phyloP scores from a whole-genome alignment of 176 grass and related monocot species.

The sorghum (Sorghum bicolor) region Sorghum_bicolor_NCBIv3 NC_012870.2:66100501-66101000 shows the following conservation, averaged over 20 bases:
- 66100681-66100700: background rate
- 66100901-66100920: background rate
- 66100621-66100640: background rate
- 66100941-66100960: background rate
- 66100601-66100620: background rate
- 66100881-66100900: conserved; percentile 2
- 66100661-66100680: background rate
- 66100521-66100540: background rate
- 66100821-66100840: background rate
- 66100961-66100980: background rate
- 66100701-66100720: background rate
- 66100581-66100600: conserved; percentile 29
- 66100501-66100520: conserved; percentile 10
- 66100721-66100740: background rate
- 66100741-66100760: background rate
- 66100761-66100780: conserved; percentile 13
- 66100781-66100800: conserved; percentile 1
- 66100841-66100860: background rate
- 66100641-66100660: background rate
- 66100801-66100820: conserved; percentile 10
- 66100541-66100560: conserved; percentile 9
- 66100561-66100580: background rate
- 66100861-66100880: background rate
- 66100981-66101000: background rate
- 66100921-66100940: conserved; percentile 11